Conservation (phyloP, 2,329 filamentous ascomycete species). For the Orbilia quercus region DNA sequence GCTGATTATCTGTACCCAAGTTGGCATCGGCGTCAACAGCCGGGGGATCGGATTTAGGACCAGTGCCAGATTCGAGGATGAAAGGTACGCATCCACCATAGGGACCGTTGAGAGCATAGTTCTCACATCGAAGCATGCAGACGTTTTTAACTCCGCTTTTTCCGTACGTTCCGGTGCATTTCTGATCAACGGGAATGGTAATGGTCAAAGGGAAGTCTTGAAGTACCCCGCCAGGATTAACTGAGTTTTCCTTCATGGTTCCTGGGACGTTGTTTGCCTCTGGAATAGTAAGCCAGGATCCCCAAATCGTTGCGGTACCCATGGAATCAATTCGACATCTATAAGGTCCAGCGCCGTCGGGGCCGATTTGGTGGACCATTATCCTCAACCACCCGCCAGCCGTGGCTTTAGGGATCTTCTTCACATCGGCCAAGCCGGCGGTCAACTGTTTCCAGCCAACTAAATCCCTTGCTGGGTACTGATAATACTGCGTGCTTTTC, state of each 20-base stretch:
- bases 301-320: conserved; percentile 16
- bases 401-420: conserved; percentile 17
- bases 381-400: conserved; percentile 22
- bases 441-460: conserved; percentile 22
- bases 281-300: background rate
- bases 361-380: conserved; percentile 27
- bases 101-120: conserved; percentile 7
- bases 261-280: conserved; percentile 9
- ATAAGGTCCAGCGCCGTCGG: conserved; percentile 26
- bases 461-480: conserved; percentile 8
- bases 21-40: background rate
- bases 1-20: conserved; percentile 4
- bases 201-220: conserved; percentile 20
- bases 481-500: conserved; percentile 13
- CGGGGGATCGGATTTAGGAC: background rate
- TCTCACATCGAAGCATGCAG: conserved; percentile 45
- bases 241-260: background rate
- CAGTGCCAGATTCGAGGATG: background rate
- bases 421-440: conserved; percentile 1
- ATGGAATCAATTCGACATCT: conserved; percentile 23
- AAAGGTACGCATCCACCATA: conserved; percentile 67
- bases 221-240: conserved; percentile 6
- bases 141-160: conserved; percentile 6
- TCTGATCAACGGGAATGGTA: conserved; percentile 10
- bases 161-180: conserved; percentile 25